Evolutionary conservation across 805 yeast genomes (phyloP), one percentile per base, ranked within the genome.

Genomic region (Sungouiozyma ichnusensis): DNA sequence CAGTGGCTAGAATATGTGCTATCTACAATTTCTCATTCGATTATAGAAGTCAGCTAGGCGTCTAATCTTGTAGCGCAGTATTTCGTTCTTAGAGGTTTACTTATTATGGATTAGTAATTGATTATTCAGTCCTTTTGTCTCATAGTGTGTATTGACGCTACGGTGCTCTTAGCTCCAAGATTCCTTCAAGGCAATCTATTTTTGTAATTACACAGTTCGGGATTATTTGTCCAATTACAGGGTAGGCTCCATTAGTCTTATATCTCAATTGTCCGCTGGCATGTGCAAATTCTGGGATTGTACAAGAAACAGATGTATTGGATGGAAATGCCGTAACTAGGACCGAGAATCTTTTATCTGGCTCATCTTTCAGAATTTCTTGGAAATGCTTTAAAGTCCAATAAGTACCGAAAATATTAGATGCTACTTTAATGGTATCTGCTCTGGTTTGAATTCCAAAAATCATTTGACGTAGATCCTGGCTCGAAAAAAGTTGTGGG

Each of bases 391-490:
- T 54, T 35, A 63, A 47, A 1, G 67, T 57, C 60, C 74, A 73
- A 48, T 63, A 71, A 2, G 60, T 44, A 5, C 52, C 57, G 5
- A 61, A 62, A 20, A 47, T 53, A 16, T 50, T 53, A 18, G 57
- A 53, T 7, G 56, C 58, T 31, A 46, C 51, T 38, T 59, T 63
- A 38, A 70, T 51, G 5, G 67, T 53, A 35, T 65, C 67, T 41
- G 71, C 72, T 44, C 72, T 63, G 16, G 69, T 58, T 42, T 67
- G 73, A 33, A 76, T 60, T 39, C 72, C 73, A 48, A 67, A 49
- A 7, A 69, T 54, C 37, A 71, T 50, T 31, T 64, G 57, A 19
- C 63, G 59, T 4, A 73, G 50, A 15, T 68, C 60, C 2, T 50
- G 50, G 32, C 59, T 48, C 1, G 52, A 42, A 48, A 71, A 72